Conservation (phyloP, 176 grass and related monocot genomes). For the Zoysia pacifica region DNA sequence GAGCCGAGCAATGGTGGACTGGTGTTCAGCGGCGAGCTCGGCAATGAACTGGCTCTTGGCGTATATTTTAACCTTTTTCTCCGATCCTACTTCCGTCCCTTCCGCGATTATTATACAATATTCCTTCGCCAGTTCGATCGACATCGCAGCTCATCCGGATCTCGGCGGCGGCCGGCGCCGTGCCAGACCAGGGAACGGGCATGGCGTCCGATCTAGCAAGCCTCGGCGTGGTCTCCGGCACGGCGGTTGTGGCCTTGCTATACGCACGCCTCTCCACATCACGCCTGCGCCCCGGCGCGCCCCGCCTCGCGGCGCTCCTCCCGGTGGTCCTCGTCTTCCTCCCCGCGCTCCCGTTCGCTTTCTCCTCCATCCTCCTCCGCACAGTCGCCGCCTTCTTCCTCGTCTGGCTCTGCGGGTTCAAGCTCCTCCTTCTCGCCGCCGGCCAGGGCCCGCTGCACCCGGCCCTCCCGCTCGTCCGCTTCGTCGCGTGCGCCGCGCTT, state of each 20-base stretch:
- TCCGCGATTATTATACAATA: background rate
- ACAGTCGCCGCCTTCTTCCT: slow-evolving; percentile 73
- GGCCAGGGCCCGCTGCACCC: slow-evolving; percentile 53
- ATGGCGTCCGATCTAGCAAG: slow-evolving; percentile 22
- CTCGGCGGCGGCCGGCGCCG: slow-evolving; percentile 8
- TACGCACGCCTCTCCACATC: slow-evolving; percentile 58
- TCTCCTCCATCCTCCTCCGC: slow-evolving; percentile 70
- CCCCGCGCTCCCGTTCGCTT: slow-evolving; percentile 55
- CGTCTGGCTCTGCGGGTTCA: slow-evolving; percentile 68
- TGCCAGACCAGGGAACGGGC: background rate
- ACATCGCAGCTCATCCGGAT: slow-evolving; percentile 4
- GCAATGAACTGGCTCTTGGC: background rate
- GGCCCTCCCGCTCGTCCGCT: slow-evolving; percentile 44
- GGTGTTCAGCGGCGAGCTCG: too few relatives aligned
- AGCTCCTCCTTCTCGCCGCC: slow-evolving; percentile 62
- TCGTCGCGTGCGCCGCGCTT: slow-evolving; percentile 54
- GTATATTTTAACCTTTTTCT: background rate
- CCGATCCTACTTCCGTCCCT: background rate
- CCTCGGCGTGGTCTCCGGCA: slow-evolving; percentile 30
- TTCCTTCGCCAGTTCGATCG: slow-evolving; percentile 13
- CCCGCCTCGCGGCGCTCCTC: slow-evolving; percentile 51
- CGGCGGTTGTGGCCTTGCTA: slow-evolving; percentile 31
- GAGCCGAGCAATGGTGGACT: too few relatives aligned
- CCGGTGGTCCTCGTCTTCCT: slow-evolving; percentile 55
- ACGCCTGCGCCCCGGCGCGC: slow-evolving; percentile 35